phyloP scores from a whole-genome alignment of 768 basidiomycete genomes.

The Porpolomopsis calyptriformis region DNA sequence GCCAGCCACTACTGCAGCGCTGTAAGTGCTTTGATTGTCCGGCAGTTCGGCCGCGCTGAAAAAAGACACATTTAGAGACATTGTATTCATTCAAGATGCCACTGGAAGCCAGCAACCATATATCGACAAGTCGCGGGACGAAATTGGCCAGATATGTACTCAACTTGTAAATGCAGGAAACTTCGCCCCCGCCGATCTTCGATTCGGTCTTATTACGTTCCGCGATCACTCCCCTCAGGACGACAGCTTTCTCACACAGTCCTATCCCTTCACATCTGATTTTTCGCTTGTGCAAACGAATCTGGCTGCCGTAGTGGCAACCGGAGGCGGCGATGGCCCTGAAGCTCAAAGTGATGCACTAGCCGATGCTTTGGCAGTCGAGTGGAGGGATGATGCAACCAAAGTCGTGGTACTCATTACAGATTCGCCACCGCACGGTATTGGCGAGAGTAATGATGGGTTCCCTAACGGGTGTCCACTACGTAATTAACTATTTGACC shows the following conservation, averaged over 20 bases:
- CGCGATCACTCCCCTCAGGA: slow-evolving; percentile 52
- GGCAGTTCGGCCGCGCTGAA: no score
- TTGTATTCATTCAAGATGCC: slow-evolving; percentile 42
- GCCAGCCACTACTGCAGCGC: no score
- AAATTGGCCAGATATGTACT: slow-evolving; percentile 40
- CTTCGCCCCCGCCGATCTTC: slow-evolving; percentile 32
- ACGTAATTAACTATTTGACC: no score
- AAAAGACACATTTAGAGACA: slow-evolving; percentile 29
- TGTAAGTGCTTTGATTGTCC: no score
- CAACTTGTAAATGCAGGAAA: slow-evolving; percentile 40
- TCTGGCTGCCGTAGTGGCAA: no score
- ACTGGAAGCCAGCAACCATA: slow-evolving; percentile 36
- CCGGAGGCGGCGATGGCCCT: slow-evolving; percentile 42
- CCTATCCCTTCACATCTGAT: no score
- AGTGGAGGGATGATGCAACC: slow-evolving; percentile 38
- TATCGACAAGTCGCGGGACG: slow-evolving; percentile 34
- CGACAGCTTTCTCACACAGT: slow-evolving; percentile 38
- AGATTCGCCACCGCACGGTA: slow-evolving; percentile 50
- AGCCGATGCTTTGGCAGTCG: slow-evolving; percentile 34
- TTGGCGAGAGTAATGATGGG: slow-evolving; percentile 44
- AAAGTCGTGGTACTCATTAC: slow-evolving; percentile 49
- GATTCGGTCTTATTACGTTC: slow-evolving; percentile 44
- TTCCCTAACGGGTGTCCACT: slow-evolving; percentile 12
- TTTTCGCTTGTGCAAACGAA: not conserved
- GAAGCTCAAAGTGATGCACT: slow-evolving; percentile 50